Percentiles rank a stretch among this genome's conserved stretches.
Conservation (phyloP, 139 green algal species). For the Picochlorum sp. region DNA sequence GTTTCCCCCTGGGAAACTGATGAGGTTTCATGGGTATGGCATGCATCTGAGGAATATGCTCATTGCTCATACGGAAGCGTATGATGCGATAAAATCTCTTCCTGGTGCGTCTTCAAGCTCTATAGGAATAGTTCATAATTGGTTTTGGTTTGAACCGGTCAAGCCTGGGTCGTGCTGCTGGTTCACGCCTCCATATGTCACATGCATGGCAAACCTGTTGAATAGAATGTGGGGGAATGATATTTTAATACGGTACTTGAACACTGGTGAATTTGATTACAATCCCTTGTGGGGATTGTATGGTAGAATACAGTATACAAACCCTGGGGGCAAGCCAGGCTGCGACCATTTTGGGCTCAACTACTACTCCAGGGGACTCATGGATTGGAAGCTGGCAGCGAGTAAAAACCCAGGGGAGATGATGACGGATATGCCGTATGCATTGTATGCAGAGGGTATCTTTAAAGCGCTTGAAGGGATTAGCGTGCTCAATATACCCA, state of each 20-base stretch:
- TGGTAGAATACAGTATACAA: constrained; percentile 7
- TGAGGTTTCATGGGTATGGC: constrained; percentile 24
- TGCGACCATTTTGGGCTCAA: constrained; percentile 49
- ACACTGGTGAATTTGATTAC: constrained; percentile 39
- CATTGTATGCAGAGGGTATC: constrained; percentile 58
- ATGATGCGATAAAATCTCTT: constrained; percentile 57
- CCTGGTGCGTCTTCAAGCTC: constrained; percentile 23
- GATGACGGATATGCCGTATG: constrained; percentile 83
- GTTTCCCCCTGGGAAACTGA: constrained; percentile 53
- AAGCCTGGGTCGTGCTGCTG: neutral
- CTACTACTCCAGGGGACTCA: constrained; percentile 44
- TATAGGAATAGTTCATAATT: constrained; percentile 54
- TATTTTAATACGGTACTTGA: constrained; percentile 36
- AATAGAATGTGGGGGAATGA: constrained; percentile 43
- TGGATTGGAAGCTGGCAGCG: constrained; percentile 49
- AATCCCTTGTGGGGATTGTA: constrained; percentile 10
- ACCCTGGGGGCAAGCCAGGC: constrained; percentile 17
- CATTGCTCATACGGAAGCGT: constrained; percentile 43
- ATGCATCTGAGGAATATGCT: constrained; percentile 35
- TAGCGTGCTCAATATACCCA: constrained; percentile 43
- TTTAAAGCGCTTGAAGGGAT: constrained; percentile 20
- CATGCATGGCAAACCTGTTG: constrained; percentile 27
- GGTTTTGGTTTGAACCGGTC: constrained; percentile 42
- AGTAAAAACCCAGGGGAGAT: constrained; percentile 40
- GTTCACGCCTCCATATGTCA: constrained; percentile 14